Conservation (phyloP, 352 stramenopile species). For the Pythium plurisporium region DNA sequence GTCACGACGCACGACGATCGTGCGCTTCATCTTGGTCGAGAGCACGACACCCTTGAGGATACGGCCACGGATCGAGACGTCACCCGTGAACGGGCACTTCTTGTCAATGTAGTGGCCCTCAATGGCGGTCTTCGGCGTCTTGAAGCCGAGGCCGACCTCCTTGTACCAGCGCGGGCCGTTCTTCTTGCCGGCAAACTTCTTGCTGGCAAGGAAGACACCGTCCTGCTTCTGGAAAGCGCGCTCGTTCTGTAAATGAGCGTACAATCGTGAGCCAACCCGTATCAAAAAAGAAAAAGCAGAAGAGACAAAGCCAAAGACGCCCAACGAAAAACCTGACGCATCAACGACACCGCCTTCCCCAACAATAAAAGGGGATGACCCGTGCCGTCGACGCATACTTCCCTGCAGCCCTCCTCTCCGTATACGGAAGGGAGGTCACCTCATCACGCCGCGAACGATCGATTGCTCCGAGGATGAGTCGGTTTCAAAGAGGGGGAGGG, state of each 20-base stretch:
- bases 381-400: neutral
- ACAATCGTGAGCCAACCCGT: neutral
- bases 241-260: conserved; percentile 81
- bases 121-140: conserved; percentile 96
- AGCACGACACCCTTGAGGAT: conserved; percentile 98
- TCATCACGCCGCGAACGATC: conserved; percentile 16
- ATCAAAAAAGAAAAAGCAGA: neutral
- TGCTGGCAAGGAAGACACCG: conserved; percentile 97
- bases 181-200: conserved; percentile 93
- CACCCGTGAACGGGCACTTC: conserved; percentile 99
- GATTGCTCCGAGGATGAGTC: conserved; percentile 28
- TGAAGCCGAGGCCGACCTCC: conserved; percentile 98
- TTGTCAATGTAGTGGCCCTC: conserved; percentile 98
- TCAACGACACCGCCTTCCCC: too few species aligned
- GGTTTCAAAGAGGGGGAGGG: conserved; percentile 7
- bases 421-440: neutral
- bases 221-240: conserved; percentile 99
- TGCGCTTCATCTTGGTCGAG: conserved; percentile 99
- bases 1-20: conserved; percentile 98
- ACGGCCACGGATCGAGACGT: conserved; percentile 98
- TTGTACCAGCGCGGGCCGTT: conserved; percentile 95
- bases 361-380: too few species aligned
- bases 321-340: too few species aligned
- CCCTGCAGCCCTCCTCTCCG: neutral
- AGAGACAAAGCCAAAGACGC: neutral